A percentile compares a stretch with the other conserved stretches of the same genome.
phyloP scores from a whole-genome alignment of 371 early-diverging fungal genomes.

The Mucor sp. region DNA sequence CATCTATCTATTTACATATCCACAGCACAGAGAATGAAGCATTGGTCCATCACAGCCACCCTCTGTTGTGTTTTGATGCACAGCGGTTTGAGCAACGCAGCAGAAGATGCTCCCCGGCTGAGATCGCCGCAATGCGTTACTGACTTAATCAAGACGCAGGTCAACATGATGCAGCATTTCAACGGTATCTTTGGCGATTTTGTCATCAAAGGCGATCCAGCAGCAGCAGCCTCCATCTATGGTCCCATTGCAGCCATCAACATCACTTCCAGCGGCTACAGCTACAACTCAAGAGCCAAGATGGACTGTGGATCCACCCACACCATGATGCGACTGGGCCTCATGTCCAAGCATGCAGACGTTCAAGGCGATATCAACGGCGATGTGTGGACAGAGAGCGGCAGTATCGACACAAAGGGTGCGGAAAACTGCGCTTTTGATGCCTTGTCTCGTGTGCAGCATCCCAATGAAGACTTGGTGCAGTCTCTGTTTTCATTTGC shows the following conservation, averaged over 20 bases:
- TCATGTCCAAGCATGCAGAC: neutral
- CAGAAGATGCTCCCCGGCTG: neutral
- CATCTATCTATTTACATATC: neutral
- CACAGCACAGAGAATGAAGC: neutral
- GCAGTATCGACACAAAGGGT: neutral
- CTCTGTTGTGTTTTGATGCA: neutral
- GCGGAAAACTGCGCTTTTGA: neutral
- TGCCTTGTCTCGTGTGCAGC: neutral
- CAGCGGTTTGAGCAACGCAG: neutral
- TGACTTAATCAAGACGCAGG: neutral
- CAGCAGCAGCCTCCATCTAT: neutral
- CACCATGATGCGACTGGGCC: neutral
- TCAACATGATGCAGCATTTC: constrained; percentile 2
- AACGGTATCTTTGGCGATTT: constrained; percentile 3
- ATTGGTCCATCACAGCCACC: neutral
- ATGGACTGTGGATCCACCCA: neutral
- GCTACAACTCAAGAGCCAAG: neutral
- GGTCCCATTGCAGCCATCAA: neutral
- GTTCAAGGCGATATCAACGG: neutral
- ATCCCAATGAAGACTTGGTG: neutral
- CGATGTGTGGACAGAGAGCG: neutral
- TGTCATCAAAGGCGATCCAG: neutral
- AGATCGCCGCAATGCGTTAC: neutral
- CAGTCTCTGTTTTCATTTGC: constrained; percentile 1
- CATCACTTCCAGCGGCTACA: neutral